Evolutionary conservation across 768 basidiomycete species (phyloP), one percentile per base, ranked within the genome.

Genomic region (Phanerochaete sordida): DNA sequence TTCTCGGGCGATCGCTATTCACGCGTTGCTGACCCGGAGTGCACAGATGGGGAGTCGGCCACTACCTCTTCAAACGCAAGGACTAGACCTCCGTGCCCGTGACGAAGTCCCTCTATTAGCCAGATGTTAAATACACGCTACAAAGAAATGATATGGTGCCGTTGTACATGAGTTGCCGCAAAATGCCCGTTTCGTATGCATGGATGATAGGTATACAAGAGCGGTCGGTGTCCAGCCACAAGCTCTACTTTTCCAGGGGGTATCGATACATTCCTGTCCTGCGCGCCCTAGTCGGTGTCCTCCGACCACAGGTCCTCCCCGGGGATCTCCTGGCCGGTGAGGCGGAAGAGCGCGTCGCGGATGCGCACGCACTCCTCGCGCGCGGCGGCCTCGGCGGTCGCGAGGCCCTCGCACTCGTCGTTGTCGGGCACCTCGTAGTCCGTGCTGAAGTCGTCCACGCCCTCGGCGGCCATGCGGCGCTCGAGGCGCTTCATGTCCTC

Each of bases 41-140:
- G 43, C 45, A 1, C 60, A 84, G 82, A 68, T 84, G 81, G 81
- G 83, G 84, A 12, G 72, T 84, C 4, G 83, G 81, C 0, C 82
- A 83, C 65, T 84, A 84, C 64, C 69, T 83, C 12, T 84, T 84
- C 71, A 82, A 77, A 64, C 69, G 60, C 21, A 75, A 70, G 52
- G 37, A 61, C 30, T 64, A 60, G 35, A 26, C 16, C 7, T 23
- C 33, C 26, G 30, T 23, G 12, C 35, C 30, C n/a, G 19, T 37
- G 13, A 53, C 35, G 21, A 15, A 28, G 13, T 44, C 19, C n/a
- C 21, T 48, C 43, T 45, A 57, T 57, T 57, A 57, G 43, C 27
- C 44, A 30, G 15, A n/a, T 46, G 43, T 13, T 57, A 57, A 48
- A 57, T 57, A 57, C 43, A 55, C 56, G 12, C 30, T 53, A 59